Conservation (phyloP, 257 asterid genomes). For the Jacaranda mimosifolia region DNA sequence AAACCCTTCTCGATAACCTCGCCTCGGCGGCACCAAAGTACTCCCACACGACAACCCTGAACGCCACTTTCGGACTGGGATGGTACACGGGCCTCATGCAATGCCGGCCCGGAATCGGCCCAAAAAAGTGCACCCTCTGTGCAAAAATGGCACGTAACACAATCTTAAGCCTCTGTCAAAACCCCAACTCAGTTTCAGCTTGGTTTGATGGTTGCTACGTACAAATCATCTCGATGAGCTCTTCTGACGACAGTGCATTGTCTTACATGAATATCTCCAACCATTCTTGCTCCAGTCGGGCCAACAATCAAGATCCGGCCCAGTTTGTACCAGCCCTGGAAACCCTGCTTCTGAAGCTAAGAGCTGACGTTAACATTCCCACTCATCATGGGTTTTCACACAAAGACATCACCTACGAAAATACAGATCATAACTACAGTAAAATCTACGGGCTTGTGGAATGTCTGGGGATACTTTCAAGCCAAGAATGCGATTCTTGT, state of each 20-base stretch:
- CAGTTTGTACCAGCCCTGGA: constrained; percentile 17
- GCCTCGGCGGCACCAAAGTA: constrained; percentile 6
- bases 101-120: constrained; percentile 30
- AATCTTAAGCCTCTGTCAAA: constrained; percentile 24
- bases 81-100: constrained; percentile 35
- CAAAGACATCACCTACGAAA: not conserved
- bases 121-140: constrained; percentile 20
- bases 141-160: not conserved
- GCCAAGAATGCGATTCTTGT: constrained; percentile 32
- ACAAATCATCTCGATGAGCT: not conserved
- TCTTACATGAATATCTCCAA: not conserved
- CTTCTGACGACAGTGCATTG: not conserved
- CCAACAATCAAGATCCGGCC: constrained; percentile 2
- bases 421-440: not conserved
- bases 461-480: constrained; percentile 32
- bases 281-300: constrained; percentile 34
- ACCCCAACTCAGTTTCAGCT: constrained; percentile 24
- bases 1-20: constrained; percentile 22
- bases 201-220: constrained; percentile 44
- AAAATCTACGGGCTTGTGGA: constrained; percentile 33
- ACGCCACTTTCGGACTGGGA: constrained; percentile 15
- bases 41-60: constrained; percentile 11
- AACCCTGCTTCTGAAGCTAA: constrained; percentile 27
- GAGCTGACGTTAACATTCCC: constrained; percentile 22
- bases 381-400: constrained; percentile 35